Evolutionary conservation across 106 monocot species (phyloP).

Genomic region (Cymbidium sinense): DNA sequence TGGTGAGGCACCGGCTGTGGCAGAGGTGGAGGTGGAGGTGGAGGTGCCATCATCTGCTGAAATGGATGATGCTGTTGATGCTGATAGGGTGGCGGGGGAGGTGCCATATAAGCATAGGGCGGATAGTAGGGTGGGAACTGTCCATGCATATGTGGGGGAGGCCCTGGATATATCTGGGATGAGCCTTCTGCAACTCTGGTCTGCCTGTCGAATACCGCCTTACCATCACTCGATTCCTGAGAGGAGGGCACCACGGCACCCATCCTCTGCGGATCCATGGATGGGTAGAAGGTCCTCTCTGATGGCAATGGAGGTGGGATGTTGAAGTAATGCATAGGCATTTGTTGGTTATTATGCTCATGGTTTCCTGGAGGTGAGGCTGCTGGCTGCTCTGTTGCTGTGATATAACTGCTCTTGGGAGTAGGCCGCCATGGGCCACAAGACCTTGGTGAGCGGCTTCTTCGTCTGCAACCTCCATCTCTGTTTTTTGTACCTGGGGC

Average conservation of each 20-base stretch:
- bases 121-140: constrained; percentile 65
- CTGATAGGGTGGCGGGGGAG: constrained; percentile 31
- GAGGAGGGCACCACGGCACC: constrained; percentile 54
- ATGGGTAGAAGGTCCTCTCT: constrained; percentile 70
- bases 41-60: constrained; percentile 35
- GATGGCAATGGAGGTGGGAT: constrained; percentile 57
- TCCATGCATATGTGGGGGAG: constrained; percentile 31
- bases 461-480: constrained; percentile 32
- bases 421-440: constrained; percentile 58
- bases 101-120: constrained; percentile 66
- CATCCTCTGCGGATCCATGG: constrained; percentile 99
- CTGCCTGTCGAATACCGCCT: constrained; percentile 11
- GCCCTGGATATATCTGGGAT: constrained; percentile 14
- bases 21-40: constrained; percentile 19
- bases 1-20: constrained; percentile 9
- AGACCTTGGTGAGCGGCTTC: constrained; percentile 45
- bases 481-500: constrained; percentile 65
- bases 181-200: too few species aligned
- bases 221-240: constrained; percentile 44
- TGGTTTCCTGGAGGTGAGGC: constrained; percentile 60
- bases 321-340: constrained; percentile 45
- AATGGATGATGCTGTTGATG: constrained; percentile 5
- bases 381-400: constrained; percentile 55
- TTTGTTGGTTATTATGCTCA: constrained; percentile 22
- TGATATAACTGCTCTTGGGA: constrained; percentile 76